Evolutionary conservation across 352 stramenopile genomes (phyloP).

Genomic region (Phytophthora pluvialis): DNA sequence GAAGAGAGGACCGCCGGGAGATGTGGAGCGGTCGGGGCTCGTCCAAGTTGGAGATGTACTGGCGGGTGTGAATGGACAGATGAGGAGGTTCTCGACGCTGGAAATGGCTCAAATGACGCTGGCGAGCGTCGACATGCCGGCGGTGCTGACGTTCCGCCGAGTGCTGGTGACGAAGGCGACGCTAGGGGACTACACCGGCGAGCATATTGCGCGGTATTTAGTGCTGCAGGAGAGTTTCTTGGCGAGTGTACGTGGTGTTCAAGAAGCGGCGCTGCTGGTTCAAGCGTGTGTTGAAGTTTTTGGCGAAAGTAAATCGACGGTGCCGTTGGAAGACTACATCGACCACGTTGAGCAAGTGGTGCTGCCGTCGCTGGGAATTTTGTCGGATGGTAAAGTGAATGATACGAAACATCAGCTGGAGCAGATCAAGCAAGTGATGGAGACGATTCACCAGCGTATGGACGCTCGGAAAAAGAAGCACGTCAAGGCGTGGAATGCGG

Average conservation of each 20-base stretch:
- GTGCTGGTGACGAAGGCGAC: slow-evolving; percentile 46
- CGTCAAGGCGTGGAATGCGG: slow-evolving; percentile 56
- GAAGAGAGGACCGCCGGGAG: slow-evolving; percentile 34
- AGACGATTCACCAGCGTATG: slow-evolving; percentile 53
- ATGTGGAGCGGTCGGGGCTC: slow-evolving; percentile 47
- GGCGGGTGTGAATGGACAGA: slow-evolving; percentile 64
- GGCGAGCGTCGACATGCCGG: slow-evolving; percentile 45
- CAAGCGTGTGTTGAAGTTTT: slow-evolving; percentile 62
- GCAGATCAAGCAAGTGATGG: slow-evolving; percentile 59
- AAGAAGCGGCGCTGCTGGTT: slow-evolving; percentile 61
- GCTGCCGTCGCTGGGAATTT: slow-evolving; percentile 24
- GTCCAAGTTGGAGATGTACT: slow-evolving; percentile 66
- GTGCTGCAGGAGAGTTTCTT: slow-evolving; percentile 49
- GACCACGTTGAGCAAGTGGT: slow-evolving; percentile 60
- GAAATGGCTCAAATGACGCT: slow-evolving; percentile 49
- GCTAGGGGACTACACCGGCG: slow-evolving; percentile 64
- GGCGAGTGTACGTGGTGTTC: slow-evolving; percentile 30
- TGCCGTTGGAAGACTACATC: slow-evolving; percentile 56
- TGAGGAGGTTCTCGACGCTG: slow-evolving; percentile 49
- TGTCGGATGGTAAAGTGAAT: neutral
- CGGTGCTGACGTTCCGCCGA: slow-evolving; percentile 63
- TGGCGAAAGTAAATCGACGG: slow-evolving; percentile 43
- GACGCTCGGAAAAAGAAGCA: slow-evolving; percentile 53
- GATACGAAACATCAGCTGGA: slow-evolving; percentile 37
- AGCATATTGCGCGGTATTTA: slow-evolving; percentile 66